Evolutionary conservation across 257 asterid genomes (phyloP).

Genomic region (Parsonsia alboflavescens): DNA sequence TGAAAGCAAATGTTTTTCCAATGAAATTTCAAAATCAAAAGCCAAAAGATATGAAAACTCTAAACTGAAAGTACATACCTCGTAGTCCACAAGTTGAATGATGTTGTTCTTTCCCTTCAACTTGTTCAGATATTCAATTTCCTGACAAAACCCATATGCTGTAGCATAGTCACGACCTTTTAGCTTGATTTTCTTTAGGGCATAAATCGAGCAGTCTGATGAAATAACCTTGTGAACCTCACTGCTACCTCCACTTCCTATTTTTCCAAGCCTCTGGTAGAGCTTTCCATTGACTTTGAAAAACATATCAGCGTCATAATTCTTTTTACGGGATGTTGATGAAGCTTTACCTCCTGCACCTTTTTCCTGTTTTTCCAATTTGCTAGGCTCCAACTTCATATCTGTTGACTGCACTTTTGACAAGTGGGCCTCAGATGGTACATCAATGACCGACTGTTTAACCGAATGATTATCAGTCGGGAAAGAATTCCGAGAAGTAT

Average conservation of each 20-base stretch:
- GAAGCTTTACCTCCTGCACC: slow-evolving; percentile 52
- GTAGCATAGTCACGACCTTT: slow-evolving; percentile 98
- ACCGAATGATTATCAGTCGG: slow-evolving; percentile 29
- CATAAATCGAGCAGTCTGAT: slow-evolving; percentile 84
- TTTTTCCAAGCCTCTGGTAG: slow-evolving; percentile 97
- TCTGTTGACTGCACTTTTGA: slow-evolving; percentile 38
- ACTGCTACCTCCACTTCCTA: slow-evolving; percentile 99
- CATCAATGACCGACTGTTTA: slow-evolving; percentile 31
- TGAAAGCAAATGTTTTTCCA: neutral
- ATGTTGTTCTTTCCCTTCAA: slow-evolving; percentile 80
- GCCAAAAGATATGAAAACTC: neutral
- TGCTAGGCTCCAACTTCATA: slow-evolving; percentile 43
- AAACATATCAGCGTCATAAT: slow-evolving; percentile 77
- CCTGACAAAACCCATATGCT: slow-evolving; percentile 96
- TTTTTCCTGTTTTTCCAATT: slow-evolving; percentile 55
- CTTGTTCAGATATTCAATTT: slow-evolving; percentile 71
- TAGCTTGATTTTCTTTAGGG: slow-evolving; percentile 87
- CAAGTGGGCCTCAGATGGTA: slow-evolving; percentile 41
- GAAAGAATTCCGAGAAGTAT: slow-evolving; percentile 24
- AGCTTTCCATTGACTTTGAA: slow-evolving; percentile 94
- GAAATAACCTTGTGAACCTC: slow-evolving; percentile 99
- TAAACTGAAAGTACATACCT: slow-evolving; percentile 48
- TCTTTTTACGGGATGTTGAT: slow-evolving; percentile 71
- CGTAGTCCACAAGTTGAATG: slow-evolving; percentile 88
- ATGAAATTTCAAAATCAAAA: neutral